Percentiles rank a stretch among this genome's conserved stretches.
Evolutionary conservation across 306 rosid species (phyloP).

Genomic region (Adenanthera pavonina): DNA sequence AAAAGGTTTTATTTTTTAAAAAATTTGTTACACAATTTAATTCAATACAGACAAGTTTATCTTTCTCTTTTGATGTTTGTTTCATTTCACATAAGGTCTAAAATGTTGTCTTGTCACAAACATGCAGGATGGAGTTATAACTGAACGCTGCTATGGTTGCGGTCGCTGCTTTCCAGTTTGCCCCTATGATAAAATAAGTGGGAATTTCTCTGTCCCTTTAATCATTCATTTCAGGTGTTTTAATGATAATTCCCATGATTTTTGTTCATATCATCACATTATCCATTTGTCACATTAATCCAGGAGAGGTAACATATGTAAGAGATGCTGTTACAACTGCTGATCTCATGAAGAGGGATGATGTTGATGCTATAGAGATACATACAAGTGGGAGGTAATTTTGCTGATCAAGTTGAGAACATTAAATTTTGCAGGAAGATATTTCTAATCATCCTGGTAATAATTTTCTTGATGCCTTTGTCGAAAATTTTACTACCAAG

Average conservation of each 20-base stretch:
- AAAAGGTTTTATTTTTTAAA: constrained; percentile 39
- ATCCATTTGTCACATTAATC: constrained; percentile 28
- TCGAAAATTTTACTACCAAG: constrained; percentile 7
- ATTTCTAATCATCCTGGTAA: constrained; percentile 10
- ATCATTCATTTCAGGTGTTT: constrained; percentile 21
- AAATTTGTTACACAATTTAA: not conserved
- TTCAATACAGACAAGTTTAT: not conserved
- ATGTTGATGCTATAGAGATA: constrained; percentile 86
- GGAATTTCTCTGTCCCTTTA: constrained; percentile 27
- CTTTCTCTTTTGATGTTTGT: not conserved
- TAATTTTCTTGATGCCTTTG: constrained; percentile 17
- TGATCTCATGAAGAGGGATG: constrained; percentile 63
- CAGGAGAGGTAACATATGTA: constrained; percentile 73
- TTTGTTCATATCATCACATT: constrained; percentile 9
- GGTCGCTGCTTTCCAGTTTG: constrained; percentile 96
- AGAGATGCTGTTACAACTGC: constrained; percentile 73
- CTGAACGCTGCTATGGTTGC: constrained; percentile 95
- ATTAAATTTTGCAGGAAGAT: not conserved
- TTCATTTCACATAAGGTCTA: not conserved
- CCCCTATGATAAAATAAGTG: constrained; percentile 92
- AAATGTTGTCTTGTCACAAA: constrained; percentile 27
- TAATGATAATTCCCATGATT: constrained; percentile 8
- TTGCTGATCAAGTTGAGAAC: constrained; percentile 17
- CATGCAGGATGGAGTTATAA: constrained; percentile 82
- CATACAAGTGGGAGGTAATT: constrained; percentile 88